Evolutionary conservation across 805 yeast genomes (phyloP).

Genomic region (Nakazawaea ishiwadae): DNA sequence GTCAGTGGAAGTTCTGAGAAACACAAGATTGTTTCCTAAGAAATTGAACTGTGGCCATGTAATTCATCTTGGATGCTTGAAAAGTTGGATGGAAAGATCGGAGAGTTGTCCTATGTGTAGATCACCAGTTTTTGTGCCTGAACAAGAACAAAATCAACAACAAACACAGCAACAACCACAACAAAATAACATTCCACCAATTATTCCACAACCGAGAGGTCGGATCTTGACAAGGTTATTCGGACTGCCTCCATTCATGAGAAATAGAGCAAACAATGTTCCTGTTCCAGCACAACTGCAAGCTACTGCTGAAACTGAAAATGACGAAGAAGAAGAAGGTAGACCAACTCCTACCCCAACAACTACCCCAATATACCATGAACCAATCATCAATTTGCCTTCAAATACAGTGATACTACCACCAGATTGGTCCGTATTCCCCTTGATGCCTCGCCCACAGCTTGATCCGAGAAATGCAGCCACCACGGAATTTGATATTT

Average conservation of each 20-base stretch:
- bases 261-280: neutral
- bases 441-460: conserved; percentile 13
- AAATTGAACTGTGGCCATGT: conserved; percentile 82
- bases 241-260: neutral
- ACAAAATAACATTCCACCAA: too few species aligned
- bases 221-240: neutral
- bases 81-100: conserved; percentile 89
- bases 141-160: neutral
- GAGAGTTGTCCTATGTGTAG: conserved; percentile 94
- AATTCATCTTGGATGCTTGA: conserved; percentile 83
- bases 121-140: conserved; percentile 47
- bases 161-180: too few species aligned
- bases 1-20: conserved; percentile 38
- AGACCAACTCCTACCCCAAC: conserved; percentile 3
- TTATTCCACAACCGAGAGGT: neutral
- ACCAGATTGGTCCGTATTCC: conserved; percentile 26
- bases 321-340: neutral
- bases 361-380: conserved; percentile 6
- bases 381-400: conserved; percentile 17
- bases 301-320: neutral
- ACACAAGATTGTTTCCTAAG: conserved; percentile 58
- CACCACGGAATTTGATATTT: conserved; percentile 15
- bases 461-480: neutral
- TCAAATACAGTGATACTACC: conserved; percentile 21
- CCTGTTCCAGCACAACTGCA: neutral